A percentile compares a stretch with the other conserved stretches of the same genome.
phyloP scores from a whole-genome alignment of 495 filamentous ascomycete species.

The Penicillium bialowiezense region DNA sequence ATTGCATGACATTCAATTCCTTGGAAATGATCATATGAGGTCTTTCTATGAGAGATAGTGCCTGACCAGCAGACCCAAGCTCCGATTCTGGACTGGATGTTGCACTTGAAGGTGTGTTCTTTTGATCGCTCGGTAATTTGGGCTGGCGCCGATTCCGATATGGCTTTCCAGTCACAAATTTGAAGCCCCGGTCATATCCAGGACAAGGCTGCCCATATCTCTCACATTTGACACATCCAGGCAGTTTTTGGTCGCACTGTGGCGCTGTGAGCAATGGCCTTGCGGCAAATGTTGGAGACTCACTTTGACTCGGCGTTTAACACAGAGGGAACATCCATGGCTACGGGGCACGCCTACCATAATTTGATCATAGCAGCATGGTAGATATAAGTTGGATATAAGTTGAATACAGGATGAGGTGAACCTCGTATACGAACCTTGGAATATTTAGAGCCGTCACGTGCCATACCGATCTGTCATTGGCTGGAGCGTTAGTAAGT shows the following conservation, averaged over 20 bases:
- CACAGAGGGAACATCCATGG: conserved; percentile 52
- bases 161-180: conserved; percentile 33
- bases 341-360: conserved; percentile 48
- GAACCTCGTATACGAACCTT: not conserved
- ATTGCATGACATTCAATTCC: conserved; percentile 23
- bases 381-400: not conserved
- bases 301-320: conserved; percentile 36
- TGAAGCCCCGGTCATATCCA: conserved; percentile 34
- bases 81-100: not conserved
- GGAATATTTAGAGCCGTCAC: too few relatives aligned
- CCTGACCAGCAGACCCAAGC: not conserved
- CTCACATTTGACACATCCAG: conserved; percentile 33
- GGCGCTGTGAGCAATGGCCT: conserved; percentile 5
- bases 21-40: conserved; percentile 7
- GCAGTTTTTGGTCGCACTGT: conserved; percentile 33
- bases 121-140: not conserved
- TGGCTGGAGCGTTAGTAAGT: too few relatives aligned
- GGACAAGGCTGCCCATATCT: conserved; percentile 34
- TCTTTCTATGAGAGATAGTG: not conserved
- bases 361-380: conserved; percentile 4
- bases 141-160: conserved; percentile 22
- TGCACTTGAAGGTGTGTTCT: not conserved
- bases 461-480: too few relatives aligned
- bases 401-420: not conserved
- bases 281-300: not conserved